phyloP scores from a whole-genome alignment of 2,329 filamentous ascomycete genomes.

The Pseudogymnoascus pannorum region DNA sequence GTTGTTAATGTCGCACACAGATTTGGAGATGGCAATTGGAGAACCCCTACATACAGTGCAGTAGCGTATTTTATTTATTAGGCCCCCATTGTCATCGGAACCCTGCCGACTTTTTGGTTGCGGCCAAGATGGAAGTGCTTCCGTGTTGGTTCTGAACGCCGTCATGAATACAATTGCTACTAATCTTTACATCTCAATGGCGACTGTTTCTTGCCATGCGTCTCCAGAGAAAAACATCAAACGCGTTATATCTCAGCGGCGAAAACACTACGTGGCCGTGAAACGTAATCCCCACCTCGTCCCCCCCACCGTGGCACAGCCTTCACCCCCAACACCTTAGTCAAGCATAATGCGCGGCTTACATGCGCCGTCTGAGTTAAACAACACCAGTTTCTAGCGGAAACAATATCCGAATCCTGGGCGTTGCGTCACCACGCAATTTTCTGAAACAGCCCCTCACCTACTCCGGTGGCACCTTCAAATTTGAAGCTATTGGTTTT shows the following conservation, averaged over 20 bases:
- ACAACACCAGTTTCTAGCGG: background rate
- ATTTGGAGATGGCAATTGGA: background rate
- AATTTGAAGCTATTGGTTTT: background rate
- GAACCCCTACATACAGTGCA: background rate
- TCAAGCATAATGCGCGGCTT: slow-evolving; percentile 1
- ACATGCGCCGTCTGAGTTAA: background rate
- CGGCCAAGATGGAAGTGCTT: background rate
- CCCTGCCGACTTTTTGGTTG: background rate
- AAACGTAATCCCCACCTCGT: background rate
- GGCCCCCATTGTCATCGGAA: background rate
- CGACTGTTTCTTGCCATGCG: background rate
- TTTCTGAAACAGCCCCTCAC: slow-evolving; percentile 5
- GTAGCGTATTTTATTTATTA: background rate
- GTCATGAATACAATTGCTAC: background rate
- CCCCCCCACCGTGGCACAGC: background rate
- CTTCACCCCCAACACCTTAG: background rate
- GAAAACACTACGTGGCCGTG: background rate
- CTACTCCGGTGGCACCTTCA: background rate
- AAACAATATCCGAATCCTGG: background rate
- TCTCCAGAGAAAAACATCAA: background rate
- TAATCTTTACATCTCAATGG: background rate
- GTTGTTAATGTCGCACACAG: background rate
- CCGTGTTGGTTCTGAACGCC: background rate
- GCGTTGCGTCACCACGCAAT: background rate
- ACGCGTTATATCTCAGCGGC: background rate